A percentile compares a stretch with the other conserved stretches of the same genome.
Conservation (phyloP, 805 yeast species). For the Saccharomycodes ludwigii region DNA sequence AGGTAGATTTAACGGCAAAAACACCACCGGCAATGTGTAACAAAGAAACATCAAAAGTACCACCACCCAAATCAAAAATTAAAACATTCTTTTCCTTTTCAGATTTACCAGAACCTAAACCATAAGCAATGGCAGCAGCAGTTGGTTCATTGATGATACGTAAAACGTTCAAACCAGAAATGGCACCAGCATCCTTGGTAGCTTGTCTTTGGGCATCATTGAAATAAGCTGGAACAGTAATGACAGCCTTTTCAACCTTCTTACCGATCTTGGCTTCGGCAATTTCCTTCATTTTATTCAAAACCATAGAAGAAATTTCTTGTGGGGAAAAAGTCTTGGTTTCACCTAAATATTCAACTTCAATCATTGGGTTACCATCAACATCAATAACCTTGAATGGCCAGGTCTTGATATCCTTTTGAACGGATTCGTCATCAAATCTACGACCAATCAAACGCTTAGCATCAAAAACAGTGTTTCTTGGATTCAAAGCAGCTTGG, state of each 20-base stretch:
- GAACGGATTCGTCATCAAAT: constrained; percentile 64
- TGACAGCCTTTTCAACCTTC: constrained; percentile 61
- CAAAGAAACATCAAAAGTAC: constrained; percentile 95
- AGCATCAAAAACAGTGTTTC: constrained; percentile 71
- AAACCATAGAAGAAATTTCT: constrained; percentile 66
- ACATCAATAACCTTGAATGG: constrained; percentile 61
- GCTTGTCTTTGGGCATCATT: constrained; percentile 76
- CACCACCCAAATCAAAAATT: constrained; percentile 96
- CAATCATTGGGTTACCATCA: constrained; percentile 54
- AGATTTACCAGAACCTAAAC: constrained; percentile 83
- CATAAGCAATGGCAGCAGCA: constrained; percentile 98
- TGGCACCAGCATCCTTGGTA: constrained; percentile 73
- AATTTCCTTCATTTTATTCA: constrained; percentile 72
- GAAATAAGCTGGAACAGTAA: constrained; percentile 72
- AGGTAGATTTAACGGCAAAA: constrained; percentile 94
- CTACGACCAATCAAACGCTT: constrained; percentile 75
- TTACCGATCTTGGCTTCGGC: constrained; percentile 69
- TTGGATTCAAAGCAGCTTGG: constrained; percentile 72
- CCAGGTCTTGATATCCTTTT: constrained; percentile 87
- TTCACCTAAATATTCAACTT: constrained; percentile 61
- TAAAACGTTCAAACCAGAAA: constrained; percentile 66
- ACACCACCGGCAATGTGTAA: constrained; percentile 92
- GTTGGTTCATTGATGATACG: constrained; percentile 77
- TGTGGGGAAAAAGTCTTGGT: constrained; percentile 60
- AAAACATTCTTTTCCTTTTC: constrained; percentile 78